These are phyloP conservation scores for Camelina sativa DNA, from an alignment of 345 rosid genomes.

Conservation along the genomic window DNA sequence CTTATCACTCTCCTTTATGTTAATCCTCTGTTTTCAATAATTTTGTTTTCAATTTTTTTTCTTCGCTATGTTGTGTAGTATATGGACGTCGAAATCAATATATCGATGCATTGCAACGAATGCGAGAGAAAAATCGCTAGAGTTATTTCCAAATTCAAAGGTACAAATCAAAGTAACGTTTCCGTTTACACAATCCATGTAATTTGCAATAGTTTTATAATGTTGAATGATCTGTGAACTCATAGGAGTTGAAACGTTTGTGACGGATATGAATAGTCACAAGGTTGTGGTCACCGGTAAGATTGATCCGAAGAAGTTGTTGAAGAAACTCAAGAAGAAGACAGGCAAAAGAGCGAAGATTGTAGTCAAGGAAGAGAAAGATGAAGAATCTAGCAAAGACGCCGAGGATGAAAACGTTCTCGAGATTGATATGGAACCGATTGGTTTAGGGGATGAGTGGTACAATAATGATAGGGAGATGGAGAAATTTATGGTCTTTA, in stretches of 20 bases:
- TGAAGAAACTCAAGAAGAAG: slow-evolving; percentile 76
- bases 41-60: slow-evolving; percentile 8
- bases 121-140: slow-evolving; percentile 71
- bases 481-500: slow-evolving; percentile 40
- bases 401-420: slow-evolving; percentile 24
- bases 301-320: slow-evolving; percentile 59
- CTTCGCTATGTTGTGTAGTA: slow-evolving; percentile 42
- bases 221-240: background rate
- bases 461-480: slow-evolving; percentile 1
- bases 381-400: slow-evolving; percentile 25
- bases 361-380: slow-evolving; percentile 41
- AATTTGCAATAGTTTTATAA: background rate
- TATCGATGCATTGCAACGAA: slow-evolving; percentile 82
- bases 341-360: slow-evolving; percentile 66
- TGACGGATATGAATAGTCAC: slow-evolving; percentile 69
- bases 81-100: slow-evolving; percentile 53
- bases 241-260: slow-evolving; percentile 72
- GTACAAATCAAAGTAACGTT: slow-evolving; percentile 38
- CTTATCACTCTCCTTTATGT: background rate
- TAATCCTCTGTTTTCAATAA: background rate
- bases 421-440: slow-evolving; percentile 34
- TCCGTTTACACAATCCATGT: background rate
- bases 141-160: slow-evolving; percentile 66
- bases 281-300: slow-evolving; percentile 60
- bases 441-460: slow-evolving; percentile 27